Conservation (phyloP, 768 basidiomycete species). For the Candolleomyces eurysporus region DNA sequence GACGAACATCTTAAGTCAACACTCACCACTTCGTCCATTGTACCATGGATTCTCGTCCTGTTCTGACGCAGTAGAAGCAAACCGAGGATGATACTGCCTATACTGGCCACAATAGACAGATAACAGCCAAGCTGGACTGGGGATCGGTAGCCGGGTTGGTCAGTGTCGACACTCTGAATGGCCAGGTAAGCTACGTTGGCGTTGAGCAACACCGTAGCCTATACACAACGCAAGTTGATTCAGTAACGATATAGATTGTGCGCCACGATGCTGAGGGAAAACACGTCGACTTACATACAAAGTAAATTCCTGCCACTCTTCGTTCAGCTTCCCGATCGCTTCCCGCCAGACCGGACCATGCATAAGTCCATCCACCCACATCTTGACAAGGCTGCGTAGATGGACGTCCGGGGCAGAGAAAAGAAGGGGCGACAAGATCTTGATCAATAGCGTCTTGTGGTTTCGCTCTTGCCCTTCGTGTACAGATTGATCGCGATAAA, state of each 20-base stretch:
- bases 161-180: slow-evolving; percentile 38
- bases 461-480: slow-evolving; percentile 18
- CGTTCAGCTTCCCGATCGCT: slow-evolving; percentile 17
- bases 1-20: slow-evolving; percentile 6
- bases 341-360: slow-evolving; percentile 14
- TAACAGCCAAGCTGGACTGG: slow-evolving; percentile 46
- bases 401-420: slow-evolving; percentile 46
- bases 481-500: slow-evolving; percentile 43
- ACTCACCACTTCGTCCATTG: not conserved
- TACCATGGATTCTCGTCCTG: slow-evolving; percentile 16
- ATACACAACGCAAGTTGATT: not conserved
- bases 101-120: slow-evolving; percentile 41
- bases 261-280: not conserved
- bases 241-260: not conserved
- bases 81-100: slow-evolving; percentile 44
- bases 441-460: slow-evolving; percentile 35
- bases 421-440: slow-evolving; percentile 34
- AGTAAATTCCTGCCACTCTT: slow-evolving; percentile 26
- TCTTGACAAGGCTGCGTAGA: slow-evolving; percentile 35
- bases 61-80: slow-evolving; percentile 42
- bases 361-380: slow-evolving; percentile 47
- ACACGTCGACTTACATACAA: slow-evolving; percentile 36
- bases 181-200: slow-evolving; percentile 59
- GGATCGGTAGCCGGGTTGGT: slow-evolving; percentile 12
- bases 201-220: slow-evolving; percentile 56